Base-by-base conservation (phyloP, 1,284 basidiomycete genomes). In the Rhodotorula sp. region DNA sequence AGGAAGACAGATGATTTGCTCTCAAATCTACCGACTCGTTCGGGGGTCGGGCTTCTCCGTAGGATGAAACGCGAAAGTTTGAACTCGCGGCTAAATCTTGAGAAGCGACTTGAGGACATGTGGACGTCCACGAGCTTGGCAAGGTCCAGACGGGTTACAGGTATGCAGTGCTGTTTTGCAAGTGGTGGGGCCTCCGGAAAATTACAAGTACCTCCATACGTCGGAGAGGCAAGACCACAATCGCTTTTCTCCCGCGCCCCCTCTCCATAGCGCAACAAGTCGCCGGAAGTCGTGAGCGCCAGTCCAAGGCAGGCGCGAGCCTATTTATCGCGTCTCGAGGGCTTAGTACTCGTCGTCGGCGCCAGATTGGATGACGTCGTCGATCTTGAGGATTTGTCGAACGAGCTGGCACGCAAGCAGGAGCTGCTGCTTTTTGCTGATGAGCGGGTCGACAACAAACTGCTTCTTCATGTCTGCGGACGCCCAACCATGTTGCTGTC, bases 391-490 rank as follows among this genome's bases (percentile, higher is more conserved):
- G 30, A 83, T 80, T 22, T 82, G 79, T 44, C 82, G 72, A 2
- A 82, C 80, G 53, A 94, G 89, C 86, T 99, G 95, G 49, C 95
- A 97, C n/a, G 96, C 95, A 60, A 99, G 84, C 71, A 98, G 83
- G 81, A 95, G 94, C 80, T 99, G 96, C 81, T 98, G 95, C 78
- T 95, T 86, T 84, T 99, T 99, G 57, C 92, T 94, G 80, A 99
- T 95, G 71, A 98, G 84, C 44, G 95, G 95, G 80, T 99, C 95
- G 79, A 95, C 95, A 33, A 99, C 95, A 77, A 92, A 93, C 81
- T 98, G 95, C 79, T 90, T 86, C 84, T 91, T 95, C 95, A 99
- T 99, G 79, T 99, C 95, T 95, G 75, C 29, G 66, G 42, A 17
- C 26, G 30, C 5, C 42, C 10, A 30, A 57, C 15, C 20, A 46